phyloP scores from a whole-genome alignment of 176 grass and related monocot species.

The Aegilops sharonensis region DNA sequence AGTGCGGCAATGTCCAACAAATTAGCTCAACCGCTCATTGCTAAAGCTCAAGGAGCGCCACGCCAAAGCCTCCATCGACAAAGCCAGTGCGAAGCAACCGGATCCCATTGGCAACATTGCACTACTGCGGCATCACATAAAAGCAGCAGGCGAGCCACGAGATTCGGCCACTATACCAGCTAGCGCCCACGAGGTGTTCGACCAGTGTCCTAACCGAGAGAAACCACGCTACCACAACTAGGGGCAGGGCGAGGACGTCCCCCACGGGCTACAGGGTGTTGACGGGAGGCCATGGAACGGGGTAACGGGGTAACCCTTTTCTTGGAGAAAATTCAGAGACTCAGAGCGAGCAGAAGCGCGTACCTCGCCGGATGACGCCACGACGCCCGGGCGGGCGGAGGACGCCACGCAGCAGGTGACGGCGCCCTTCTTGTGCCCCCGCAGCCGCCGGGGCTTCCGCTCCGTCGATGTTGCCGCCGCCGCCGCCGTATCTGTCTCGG shows the following conservation, averaged over 20 bases:
- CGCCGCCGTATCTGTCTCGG: slow-evolving; percentile 14
- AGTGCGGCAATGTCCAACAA: no score
- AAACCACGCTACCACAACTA: neutral
- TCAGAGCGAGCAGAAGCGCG: neutral
- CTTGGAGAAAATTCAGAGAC: neutral
- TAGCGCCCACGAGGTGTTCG: slow-evolving; percentile 28
- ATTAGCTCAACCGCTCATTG: no score
- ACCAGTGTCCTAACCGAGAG: neutral
- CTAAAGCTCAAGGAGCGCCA: no score
- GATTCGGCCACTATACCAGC: neutral
- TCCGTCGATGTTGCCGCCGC: neutral
- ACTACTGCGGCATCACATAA: neutral
- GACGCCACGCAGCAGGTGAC: slow-evolving; percentile 81
- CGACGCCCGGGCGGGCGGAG: slow-evolving; percentile 53
- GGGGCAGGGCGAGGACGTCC: neutral
- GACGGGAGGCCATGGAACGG: neutral
- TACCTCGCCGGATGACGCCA: slow-evolving; percentile 85
- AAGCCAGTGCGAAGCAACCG: neutral
- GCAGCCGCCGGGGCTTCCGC: slow-evolving; percentile 53
- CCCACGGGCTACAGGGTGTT: neutral
- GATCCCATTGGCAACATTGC: neutral
- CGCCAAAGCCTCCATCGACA: no score
- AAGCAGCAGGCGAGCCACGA: neutral
- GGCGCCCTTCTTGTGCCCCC: slow-evolving; percentile 67
- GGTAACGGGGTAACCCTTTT: neutral